Percentiles rank a stretch among this genome's conserved stretches.
phyloP scores from a whole-genome alignment of 2,329 filamentous ascomycete genomes.

The Aspergillus sergii region DNA sequence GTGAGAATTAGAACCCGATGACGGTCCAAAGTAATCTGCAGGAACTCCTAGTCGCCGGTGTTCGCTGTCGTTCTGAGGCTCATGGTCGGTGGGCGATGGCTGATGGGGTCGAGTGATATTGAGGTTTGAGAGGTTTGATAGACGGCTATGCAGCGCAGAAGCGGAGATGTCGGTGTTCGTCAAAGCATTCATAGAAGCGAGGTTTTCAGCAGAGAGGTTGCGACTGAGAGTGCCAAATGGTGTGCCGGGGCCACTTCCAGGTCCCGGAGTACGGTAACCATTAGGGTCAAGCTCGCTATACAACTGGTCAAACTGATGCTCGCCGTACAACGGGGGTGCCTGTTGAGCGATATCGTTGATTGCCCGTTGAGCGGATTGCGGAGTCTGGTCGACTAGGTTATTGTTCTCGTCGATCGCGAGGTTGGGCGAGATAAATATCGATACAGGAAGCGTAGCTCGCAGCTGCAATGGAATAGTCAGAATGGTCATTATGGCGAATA shows the following conservation, averaged over 20 bases:
- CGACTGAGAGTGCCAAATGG: slow-evolving; percentile 72
- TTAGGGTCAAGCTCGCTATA: slow-evolving; percentile 83
- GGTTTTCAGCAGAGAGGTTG: slow-evolving; percentile 78
- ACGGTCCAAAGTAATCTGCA: slow-evolving; percentile 35
- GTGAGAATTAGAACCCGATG: slow-evolving; percentile 36
- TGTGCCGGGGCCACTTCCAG: slow-evolving; percentile 71
- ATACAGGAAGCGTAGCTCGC: slow-evolving; percentile 84
- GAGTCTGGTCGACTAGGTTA: slow-evolving; percentile 68
- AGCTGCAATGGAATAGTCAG: slow-evolving; percentile 55
- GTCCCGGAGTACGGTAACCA: slow-evolving; percentile 77
- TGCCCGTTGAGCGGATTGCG: slow-evolving; percentile 50
- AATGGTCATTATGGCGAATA: background rate
- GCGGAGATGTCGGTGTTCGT: slow-evolving; percentile 60
- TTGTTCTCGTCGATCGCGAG: slow-evolving; percentile 87
- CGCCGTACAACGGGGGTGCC: slow-evolving; percentile 89
- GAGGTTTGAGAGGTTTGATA: slow-evolving; percentile 58
- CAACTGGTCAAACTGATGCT: slow-evolving; percentile 85
- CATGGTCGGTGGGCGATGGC: slow-evolving; percentile 26
- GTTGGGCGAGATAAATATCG: slow-evolving; percentile 94
- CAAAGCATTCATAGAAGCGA: slow-evolving; percentile 61
- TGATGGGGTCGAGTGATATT: slow-evolving; percentile 37
- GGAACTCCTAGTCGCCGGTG: slow-evolving; percentile 29
- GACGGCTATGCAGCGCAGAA: slow-evolving; percentile 70
- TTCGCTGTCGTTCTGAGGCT: slow-evolving; percentile 25
- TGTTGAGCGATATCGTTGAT: slow-evolving; percentile 62